Evolutionary conservation across 352 stramenopile species (phyloP).

Genomic region (Blastocystis sp.): DNA sequence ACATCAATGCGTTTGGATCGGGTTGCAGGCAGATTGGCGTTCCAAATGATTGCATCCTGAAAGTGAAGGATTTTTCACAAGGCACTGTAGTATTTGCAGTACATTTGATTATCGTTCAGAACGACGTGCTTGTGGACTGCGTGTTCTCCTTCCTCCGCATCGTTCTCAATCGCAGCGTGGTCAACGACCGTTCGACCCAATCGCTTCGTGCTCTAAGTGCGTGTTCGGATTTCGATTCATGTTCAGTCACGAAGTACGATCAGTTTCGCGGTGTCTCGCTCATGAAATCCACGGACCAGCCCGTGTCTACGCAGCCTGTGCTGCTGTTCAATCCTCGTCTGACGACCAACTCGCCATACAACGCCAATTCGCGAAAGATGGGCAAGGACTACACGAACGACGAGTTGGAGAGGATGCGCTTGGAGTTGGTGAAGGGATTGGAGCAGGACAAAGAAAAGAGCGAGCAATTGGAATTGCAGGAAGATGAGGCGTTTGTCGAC

Average conservation of each 20-base stretch:
- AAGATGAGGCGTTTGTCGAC: neutral
- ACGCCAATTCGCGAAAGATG: constrained; percentile 3
- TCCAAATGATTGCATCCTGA: neutral
- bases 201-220: constrained; percentile 21
- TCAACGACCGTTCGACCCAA: constrained; percentile 49
- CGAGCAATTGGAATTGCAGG: neutral
- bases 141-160: constrained; percentile 36
- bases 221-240: neutral
- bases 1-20: constrained; percentile 30
- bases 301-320: neutral
- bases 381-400: constrained; percentile 27
- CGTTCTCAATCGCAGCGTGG: constrained; percentile 53
- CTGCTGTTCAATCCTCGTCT: neutral
- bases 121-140: constrained; percentile 30
- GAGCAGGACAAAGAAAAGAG: constrained; percentile 22
- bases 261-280: neutral
- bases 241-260: constrained; percentile 60
- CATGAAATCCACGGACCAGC: neutral
- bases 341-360: constrained; percentile 3
- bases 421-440: constrained; percentile 16
- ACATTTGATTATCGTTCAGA: neutral
- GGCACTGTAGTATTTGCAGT: neutral
- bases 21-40: constrained; percentile 40
- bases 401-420: constrained; percentile 26
- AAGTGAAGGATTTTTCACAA: constrained; percentile 6